These are phyloP conservation scores for Colletotrichum orbiculare DNA, from an alignment of 2,329 filamentous ascomycete species.

Conservation along the genomic window DNA sequence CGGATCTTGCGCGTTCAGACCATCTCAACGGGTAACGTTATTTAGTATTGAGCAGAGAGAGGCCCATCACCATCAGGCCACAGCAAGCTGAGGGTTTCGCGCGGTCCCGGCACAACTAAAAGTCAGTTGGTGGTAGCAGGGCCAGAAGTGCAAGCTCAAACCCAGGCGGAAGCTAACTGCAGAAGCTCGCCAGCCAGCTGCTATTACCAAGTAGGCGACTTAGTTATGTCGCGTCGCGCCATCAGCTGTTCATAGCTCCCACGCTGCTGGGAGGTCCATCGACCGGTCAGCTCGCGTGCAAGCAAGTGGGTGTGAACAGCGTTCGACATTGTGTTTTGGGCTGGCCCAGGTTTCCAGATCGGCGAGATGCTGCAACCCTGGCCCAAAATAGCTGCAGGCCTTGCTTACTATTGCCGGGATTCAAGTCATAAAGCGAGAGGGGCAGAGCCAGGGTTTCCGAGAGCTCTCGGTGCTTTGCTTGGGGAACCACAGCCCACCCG, in stretches of 20 bases:
- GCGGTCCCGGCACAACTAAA: not conserved
- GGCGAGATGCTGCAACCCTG: conserved; percentile 18
- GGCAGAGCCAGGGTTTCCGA: conserved; percentile 15
- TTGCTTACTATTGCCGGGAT: conserved; percentile 24
- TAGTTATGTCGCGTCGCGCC: not conserved
- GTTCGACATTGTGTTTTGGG: conserved; percentile 9
- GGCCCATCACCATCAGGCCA: conserved; percentile 2
- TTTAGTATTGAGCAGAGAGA: not conserved
- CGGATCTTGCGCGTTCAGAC: not conserved
- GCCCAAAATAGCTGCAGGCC: conserved; percentile 23
- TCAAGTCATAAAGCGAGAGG: not conserved
- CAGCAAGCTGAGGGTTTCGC: conserved; percentile 1
- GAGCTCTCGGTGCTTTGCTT: conserved; percentile 15
- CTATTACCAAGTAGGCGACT: not conserved
- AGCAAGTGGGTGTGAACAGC: conserved; percentile 12
- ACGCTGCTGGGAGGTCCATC: conserved; percentile 16
- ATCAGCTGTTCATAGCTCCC: conserved; percentile 25
- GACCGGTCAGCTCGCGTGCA: conserved; percentile 6
- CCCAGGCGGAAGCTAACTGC: conserved; percentile 7
- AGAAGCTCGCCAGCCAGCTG: conserved; percentile 3
- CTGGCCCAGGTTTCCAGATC: conserved; percentile 23
- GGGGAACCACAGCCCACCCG: conserved; percentile 27
- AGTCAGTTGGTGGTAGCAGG: no score
- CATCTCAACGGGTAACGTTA: not conserved
- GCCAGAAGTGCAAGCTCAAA: no score